Percentiles rank a stretch among this genome's conserved stretches.
phyloP scores from a whole-genome alignment of 305 asterid species.

The Rubia occidens region DNA sequence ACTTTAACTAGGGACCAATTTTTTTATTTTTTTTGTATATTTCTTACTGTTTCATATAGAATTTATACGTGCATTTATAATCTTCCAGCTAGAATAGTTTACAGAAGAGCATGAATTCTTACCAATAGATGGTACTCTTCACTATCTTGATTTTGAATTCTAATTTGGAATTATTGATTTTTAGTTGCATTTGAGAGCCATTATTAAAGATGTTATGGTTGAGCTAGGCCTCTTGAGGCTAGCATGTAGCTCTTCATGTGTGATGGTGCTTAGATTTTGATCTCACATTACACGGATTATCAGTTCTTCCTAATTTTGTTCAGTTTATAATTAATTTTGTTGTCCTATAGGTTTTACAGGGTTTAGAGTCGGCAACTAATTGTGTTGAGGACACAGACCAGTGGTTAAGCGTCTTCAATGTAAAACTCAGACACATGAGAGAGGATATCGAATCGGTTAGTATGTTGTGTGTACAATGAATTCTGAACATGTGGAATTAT shows the following conservation, averaged over 20 bases:
- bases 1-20: not conserved
- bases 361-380: constrained; percentile 73
- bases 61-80: not conserved
- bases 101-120: not conserved
- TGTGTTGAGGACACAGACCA: constrained; percentile 98
- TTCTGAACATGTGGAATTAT: constrained; percentile 17
- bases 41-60: too few species aligned
- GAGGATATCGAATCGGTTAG: constrained; percentile 94
- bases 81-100: not conserved
- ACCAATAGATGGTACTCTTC: not conserved
- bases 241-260: not conserved
- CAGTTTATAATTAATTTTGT: constrained; percentile 17
- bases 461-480: constrained; percentile 20
- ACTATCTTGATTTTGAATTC: not conserved
- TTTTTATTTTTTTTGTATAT: too few species aligned
- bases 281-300: not conserved
- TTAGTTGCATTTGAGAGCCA: not conserved
- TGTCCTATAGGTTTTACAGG: constrained; percentile 57
- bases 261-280: not conserved
- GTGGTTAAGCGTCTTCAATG: constrained; percentile 82
- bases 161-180: not conserved
- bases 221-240: not conserved
- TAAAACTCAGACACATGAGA: constrained; percentile 92
- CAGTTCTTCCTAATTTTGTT: not conserved
- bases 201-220: not conserved